These are phyloP conservation scores for Blastomyces silverae DNA, from an alignment of 2,329 filamentous ascomycete genomes.

Conservation along the genomic window DNA sequence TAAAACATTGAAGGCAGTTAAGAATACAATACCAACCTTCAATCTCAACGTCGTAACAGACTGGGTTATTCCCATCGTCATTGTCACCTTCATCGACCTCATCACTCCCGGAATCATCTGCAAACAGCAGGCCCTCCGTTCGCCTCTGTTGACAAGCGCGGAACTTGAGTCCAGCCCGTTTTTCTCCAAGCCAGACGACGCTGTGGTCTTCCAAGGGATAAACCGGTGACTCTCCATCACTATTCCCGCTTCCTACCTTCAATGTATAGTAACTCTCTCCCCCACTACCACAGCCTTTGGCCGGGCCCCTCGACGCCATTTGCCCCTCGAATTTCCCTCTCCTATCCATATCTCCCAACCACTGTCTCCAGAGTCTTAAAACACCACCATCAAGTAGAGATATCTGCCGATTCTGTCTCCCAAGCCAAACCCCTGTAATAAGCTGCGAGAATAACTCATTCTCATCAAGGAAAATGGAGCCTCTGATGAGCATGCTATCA, in stretches of 20 bases:
- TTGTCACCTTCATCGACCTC: slow-evolving; percentile 24
- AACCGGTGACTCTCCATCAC: slow-evolving; percentile 16
- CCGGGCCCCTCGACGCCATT: slow-evolving; percentile 2
- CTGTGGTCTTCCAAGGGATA: slow-evolving; percentile 30
- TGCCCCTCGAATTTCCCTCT: slow-evolving; percentile 17
- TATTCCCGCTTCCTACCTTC: slow-evolving; percentile 25
- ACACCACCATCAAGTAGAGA: slow-evolving; percentile 61
- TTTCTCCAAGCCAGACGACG: slow-evolving; percentile 61
- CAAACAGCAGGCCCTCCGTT: slow-evolving; percentile 42
- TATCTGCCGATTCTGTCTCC: slow-evolving; percentile 30
- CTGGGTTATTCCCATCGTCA: slow-evolving; percentile 56
- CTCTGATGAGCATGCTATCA: neutral
- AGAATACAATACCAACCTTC: slow-evolving; percentile 51
- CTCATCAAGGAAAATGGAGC: slow-evolving; percentile 56
- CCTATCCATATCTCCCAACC: slow-evolving; percentile 48
- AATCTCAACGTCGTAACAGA: slow-evolving; percentile 64
- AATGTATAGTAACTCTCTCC: neutral
- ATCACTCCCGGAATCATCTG: slow-evolving; percentile 45
- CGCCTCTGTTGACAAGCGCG: slow-evolving; percentile 45
- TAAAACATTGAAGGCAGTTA: slow-evolving; percentile 1
- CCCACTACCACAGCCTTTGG: neutral
- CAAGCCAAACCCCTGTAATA: slow-evolving; percentile 2
- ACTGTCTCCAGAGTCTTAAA: slow-evolving; percentile 64
- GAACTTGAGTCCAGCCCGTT: slow-evolving; percentile 63
- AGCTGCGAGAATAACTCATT: slow-evolving; percentile 65